Evolutionary conservation across 495 filamentous ascomycete species (phyloP).

Genomic region (Penicillium tannophilum): DNA sequence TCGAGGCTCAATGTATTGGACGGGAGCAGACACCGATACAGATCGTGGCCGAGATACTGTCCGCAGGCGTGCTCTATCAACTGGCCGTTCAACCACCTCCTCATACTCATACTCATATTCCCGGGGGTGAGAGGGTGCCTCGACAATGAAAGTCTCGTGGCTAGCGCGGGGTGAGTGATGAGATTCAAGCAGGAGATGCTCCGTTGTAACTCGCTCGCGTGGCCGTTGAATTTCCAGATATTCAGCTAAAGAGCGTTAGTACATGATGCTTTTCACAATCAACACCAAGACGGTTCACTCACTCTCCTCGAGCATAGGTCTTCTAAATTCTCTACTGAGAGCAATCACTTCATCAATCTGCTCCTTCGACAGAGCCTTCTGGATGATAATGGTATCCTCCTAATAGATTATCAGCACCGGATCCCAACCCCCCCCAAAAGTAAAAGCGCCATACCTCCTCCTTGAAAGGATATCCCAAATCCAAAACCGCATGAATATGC

Average conservation of each 20-base stretch:
- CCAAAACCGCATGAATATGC: conserved; percentile 73
- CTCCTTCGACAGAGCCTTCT: conserved; percentile 79
- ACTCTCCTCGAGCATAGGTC: conserved; percentile 34
- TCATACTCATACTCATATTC: conserved; percentile 34
- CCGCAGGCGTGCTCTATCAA: conserved; percentile 21
- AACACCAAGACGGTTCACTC: conserved; percentile 15
- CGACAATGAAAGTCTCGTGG: conserved; percentile 32
- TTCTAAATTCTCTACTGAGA: conserved; percentile 67
- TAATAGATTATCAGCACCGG: conserved; percentile 33
- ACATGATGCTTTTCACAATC: neutral
- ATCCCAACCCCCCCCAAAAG: too few relatives aligned
- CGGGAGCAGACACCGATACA: conserved; percentile 41
- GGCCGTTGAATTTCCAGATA: conserved; percentile 31
- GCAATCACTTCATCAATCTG: conserved; percentile 88
- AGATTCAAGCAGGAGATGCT: conserved; percentile 32
- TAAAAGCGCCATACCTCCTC: conserved; percentile 75
- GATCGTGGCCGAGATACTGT: conserved; percentile 39
- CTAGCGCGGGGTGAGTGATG: conserved; percentile 30
- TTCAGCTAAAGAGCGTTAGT: conserved; percentile 27
- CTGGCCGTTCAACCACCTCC: conserved; percentile 24
- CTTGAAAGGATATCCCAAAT: conserved; percentile 81
- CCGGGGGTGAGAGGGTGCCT: conserved; percentile 32
- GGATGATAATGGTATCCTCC: conserved; percentile 77
- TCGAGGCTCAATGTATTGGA: conserved; percentile 33
- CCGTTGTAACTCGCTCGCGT: conserved; percentile 33